Conservation (phyloP, 2,329 filamentous ascomycete species). For the Penicillium corylophilum region DNA sequence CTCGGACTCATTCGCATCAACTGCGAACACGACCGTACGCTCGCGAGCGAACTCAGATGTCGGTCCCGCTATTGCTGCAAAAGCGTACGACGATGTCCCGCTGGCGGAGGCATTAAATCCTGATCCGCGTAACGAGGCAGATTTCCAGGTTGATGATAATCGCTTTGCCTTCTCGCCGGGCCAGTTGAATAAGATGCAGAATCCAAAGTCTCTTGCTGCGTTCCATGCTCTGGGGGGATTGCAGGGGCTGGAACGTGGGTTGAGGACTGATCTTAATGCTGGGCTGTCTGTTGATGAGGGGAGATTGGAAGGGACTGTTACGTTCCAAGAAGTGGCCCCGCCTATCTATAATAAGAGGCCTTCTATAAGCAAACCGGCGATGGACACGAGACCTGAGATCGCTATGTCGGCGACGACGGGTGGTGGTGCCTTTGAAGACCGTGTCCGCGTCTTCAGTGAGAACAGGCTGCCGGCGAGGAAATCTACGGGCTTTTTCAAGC, state of each 20-base stretch:
- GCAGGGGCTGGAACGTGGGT: conserved; percentile 72
- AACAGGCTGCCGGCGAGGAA: conserved; percentile 66
- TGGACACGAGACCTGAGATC: neutral
- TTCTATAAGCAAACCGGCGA: conserved; percentile 13
- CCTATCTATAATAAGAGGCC: conserved; percentile 15
- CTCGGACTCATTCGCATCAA: conserved; percentile 42
- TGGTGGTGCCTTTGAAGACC: conserved; percentile 50
- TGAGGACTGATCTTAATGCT: conserved; percentile 68
- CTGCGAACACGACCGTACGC: conserved; percentile 33
- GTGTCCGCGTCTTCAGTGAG: conserved; percentile 59
- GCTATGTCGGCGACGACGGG: conserved; percentile 8
- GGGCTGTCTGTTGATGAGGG: conserved; percentile 78
- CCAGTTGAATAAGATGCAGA: conserved; percentile 81
- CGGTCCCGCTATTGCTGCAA: conserved; percentile 14
- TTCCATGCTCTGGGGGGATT: conserved; percentile 80
- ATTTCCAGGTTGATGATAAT: conserved; percentile 75
- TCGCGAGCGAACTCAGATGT: conserved; percentile 37
- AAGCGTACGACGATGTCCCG: conserved; percentile 40
- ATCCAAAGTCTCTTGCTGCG: conserved; percentile 81
- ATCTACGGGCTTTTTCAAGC: conserved; percentile 57
- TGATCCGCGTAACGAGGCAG: conserved; percentile 71
- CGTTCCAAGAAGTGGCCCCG: conserved; percentile 68
- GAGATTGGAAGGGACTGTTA: conserved; percentile 61
- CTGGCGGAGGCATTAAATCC: conserved; percentile 65
- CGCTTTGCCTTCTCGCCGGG: conserved; percentile 78